These are phyloP conservation scores for Russula vinacea DNA, from an alignment of 768 basidiomycete genomes.

Conservation along the genomic window DNA sequence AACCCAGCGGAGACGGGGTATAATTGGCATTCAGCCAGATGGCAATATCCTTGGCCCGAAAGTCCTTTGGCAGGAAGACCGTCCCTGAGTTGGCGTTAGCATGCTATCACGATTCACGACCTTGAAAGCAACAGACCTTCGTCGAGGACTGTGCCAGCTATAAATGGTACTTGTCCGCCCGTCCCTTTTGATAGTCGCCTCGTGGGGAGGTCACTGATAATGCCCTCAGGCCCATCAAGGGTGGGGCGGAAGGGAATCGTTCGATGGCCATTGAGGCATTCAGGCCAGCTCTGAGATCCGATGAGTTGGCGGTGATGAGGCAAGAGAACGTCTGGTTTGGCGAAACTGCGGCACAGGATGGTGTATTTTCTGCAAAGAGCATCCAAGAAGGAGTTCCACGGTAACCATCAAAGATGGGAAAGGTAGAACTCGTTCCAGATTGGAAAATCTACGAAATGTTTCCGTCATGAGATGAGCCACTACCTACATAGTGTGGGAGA, in stretches of 20 bases:
- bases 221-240: slow-evolving; percentile 43
- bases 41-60: slow-evolving; percentile 11
- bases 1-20: slow-evolving; percentile 26
- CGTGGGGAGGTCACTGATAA: slow-evolving; percentile 43
- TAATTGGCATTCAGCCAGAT: slow-evolving; percentile 21
- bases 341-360: slow-evolving; percentile 35
- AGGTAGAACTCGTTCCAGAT: slow-evolving; percentile 40
- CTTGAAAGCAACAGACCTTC: slow-evolving; percentile 39
- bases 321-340: slow-evolving; percentile 41
- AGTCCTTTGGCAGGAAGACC: slow-evolving; percentile 35
- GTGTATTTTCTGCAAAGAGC: slow-evolving; percentile 40
- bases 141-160: slow-evolving; percentile 45
- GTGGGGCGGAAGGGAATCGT: slow-evolving; percentile 39
- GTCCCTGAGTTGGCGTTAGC: slow-evolving; percentile 36
- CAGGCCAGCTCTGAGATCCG: slow-evolving; percentile 26
- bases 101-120: background rate
- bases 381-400: slow-evolving; percentile 40
- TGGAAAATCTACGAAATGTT: slow-evolving; percentile 42
- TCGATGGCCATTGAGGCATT: slow-evolving; percentile 34
- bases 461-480: background rate
- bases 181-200: slow-evolving; percentile 35
- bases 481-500: background rate
- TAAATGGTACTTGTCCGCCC: slow-evolving; percentile 44
- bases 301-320: slow-evolving; percentile 27
- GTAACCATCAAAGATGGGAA: slow-evolving; percentile 35